A percentile compares a stretch with the other conserved stretches of the same genome.
Conservation (phyloP, 169 alveolate species). For the Plasmodium berghei region DNA sequence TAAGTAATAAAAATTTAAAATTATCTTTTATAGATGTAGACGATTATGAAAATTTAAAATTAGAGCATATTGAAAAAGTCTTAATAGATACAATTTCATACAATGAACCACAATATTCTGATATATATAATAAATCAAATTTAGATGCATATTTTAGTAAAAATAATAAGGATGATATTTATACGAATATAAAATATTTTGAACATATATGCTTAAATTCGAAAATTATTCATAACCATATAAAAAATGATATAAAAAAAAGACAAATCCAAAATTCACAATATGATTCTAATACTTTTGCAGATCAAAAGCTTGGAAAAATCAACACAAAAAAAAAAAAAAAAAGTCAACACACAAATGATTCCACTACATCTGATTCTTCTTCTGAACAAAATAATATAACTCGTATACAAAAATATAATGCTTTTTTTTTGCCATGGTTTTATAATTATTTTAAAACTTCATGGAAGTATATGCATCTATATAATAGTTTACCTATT, state of each 20-base stretch:
- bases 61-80: constrained; percentile 22
- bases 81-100: constrained; percentile 47
- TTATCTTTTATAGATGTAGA: constrained; percentile 28
- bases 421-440: constrained; percentile 70
- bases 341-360: background rate
- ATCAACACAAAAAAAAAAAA: background rate
- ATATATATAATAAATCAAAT: constrained; percentile 35
- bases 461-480: constrained; percentile 46
- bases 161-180: constrained; percentile 18
- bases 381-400: constrained; percentile 1
- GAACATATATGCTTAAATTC: constrained; percentile 45
- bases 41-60: constrained; percentile 46
- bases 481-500: constrained; percentile 26
- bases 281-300: background rate
- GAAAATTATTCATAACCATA: constrained; percentile 4
- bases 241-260: constrained; percentile 15
- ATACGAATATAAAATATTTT: constrained; percentile 16
- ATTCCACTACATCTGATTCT: too few species aligned
- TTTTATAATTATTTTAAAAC: constrained; percentile 48
- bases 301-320: background rate
- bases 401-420: constrained; percentile 28
- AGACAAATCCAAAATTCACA: background rate
- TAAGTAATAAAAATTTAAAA: constrained; percentile 25
- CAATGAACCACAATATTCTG: constrained; percentile 54
- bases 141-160: constrained; percentile 52